Percentiles rank a stretch among this genome's conserved stretches.
Evolutionary conservation across 768 basidiomycete genomes (phyloP).

Genomic region (Boletus coccyginus): DNA sequence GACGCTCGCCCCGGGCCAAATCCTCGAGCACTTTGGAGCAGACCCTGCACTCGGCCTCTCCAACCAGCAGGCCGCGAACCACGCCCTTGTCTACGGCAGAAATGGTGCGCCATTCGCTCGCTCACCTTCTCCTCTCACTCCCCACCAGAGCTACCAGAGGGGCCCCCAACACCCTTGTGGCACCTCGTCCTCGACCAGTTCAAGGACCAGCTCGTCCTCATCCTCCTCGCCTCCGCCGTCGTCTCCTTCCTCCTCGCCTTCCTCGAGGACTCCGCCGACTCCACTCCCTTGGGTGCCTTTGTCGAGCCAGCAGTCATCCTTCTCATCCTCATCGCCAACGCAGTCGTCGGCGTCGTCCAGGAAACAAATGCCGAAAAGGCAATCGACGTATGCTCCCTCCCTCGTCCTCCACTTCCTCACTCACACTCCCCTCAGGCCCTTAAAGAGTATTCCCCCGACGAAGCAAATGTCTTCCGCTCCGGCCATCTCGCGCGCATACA

Average conservation of each 20-base stretch:
- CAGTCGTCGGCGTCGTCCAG: slow-evolving; percentile 96
- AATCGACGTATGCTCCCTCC: slow-evolving; percentile 74
- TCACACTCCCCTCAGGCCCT: slow-evolving; percentile 59
- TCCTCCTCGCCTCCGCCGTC: slow-evolving; percentile 89
- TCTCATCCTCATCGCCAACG: slow-evolving; percentile 93
- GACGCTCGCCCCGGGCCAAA: slow-evolving; percentile 66
- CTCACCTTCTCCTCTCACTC: neutral
- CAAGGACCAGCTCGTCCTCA: slow-evolving; percentile 97
- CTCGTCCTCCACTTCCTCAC: neutral
- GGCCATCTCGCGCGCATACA: slow-evolving; percentile 71
- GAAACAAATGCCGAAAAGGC: slow-evolving; percentile 96
- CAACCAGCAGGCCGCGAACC: slow-evolving; percentile 61
- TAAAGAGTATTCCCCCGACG: slow-evolving; percentile 96
- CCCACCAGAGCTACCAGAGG: slow-evolving; percentile 81
- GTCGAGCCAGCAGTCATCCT: slow-evolving; percentile 96
- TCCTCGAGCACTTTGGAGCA: slow-evolving; percentile 73
- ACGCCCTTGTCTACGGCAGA: slow-evolving; percentile 79
- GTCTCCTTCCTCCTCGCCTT: slow-evolving; percentile 91
- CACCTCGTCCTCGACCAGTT: slow-evolving; percentile 97
- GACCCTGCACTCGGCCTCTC: slow-evolving; percentile 62
- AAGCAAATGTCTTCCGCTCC: slow-evolving; percentile 84
- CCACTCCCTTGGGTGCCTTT: slow-evolving; percentile 76
- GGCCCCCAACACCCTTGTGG: slow-evolving; percentile 89
- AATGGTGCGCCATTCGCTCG: slow-evolving; percentile 59
- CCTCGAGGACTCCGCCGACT: slow-evolving; percentile 72